These are phyloP conservation scores for Colletotrichum graminicola DNA, from an alignment of 2,329 filamentous ascomycete genomes.

Conservation along the genomic window DNA sequence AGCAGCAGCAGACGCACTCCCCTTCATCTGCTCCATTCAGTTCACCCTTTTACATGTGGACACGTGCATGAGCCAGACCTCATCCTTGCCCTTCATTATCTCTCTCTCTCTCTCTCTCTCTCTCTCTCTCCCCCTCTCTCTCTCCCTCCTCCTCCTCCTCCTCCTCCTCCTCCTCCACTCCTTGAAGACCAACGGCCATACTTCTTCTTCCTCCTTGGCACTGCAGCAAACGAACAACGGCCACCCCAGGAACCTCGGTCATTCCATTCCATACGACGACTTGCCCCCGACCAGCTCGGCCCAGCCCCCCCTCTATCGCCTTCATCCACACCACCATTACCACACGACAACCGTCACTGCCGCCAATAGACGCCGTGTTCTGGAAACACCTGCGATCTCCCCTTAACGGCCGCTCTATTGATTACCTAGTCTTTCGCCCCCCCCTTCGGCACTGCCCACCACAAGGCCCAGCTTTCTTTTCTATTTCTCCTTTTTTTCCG, in stretches of 20 bases:
- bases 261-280: not conserved
- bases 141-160: no score
- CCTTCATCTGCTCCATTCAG: not conserved
- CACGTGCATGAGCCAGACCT: slow-evolving; percentile 30
- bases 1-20: not conserved
- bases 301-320: slow-evolving; percentile 13
- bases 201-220: not conserved
- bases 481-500: slow-evolving; percentile 18
- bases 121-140: not conserved
- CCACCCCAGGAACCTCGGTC: slow-evolving; percentile 3
- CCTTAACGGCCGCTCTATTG: slow-evolving; percentile 33
- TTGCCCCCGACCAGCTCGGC: slow-evolving; percentile 5
- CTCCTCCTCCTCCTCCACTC: slow-evolving; percentile 24
- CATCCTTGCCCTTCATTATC: slow-evolving; percentile 27
- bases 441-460: slow-evolving; percentile 19
- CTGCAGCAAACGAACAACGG: not conserved
- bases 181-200: slow-evolving; percentile 25
- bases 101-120: not conserved
- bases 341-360: slow-evolving; percentile 14
- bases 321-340: slow-evolving; percentile 12
- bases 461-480: slow-evolving; percentile 13
- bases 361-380: slow-evolving; percentile 42
- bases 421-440: not conserved
- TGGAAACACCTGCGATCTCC: slow-evolving; percentile 42
- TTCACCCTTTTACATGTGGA: slow-evolving; percentile 12